phyloP scores from a whole-genome alignment of 2,329 filamentous ascomycete genomes.

The Neofusicoccum laricinum region DNA sequence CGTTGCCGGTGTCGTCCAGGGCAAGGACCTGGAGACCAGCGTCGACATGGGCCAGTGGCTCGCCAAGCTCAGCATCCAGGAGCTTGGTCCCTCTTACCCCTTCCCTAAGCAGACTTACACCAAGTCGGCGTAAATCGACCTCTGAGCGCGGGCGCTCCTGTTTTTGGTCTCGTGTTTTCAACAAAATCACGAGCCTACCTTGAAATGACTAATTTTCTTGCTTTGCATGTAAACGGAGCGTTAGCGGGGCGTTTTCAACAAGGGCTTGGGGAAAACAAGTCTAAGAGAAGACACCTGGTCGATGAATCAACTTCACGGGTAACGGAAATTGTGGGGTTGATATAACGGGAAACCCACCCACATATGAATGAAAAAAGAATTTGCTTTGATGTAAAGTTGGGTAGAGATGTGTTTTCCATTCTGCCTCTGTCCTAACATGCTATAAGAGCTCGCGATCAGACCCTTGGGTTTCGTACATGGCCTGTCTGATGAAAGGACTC shows the following conservation, averaged over 20 bases:
- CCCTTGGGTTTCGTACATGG: slow-evolving; percentile 1
- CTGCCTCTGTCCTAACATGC: neutral
- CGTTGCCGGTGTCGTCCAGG: slow-evolving; percentile 82
- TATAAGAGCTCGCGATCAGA: neutral
- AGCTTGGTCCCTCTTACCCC: slow-evolving; percentile 68
- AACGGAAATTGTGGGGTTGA: neutral
- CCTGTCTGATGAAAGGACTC: slow-evolving; percentile 38
- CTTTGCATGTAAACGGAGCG: slow-evolving; percentile 3
- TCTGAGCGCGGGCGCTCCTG: slow-evolving; percentile 35
- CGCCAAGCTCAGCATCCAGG: slow-evolving; percentile 87
- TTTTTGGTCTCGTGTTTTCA: slow-evolving; percentile 31
- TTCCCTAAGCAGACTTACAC: slow-evolving; percentile 41
- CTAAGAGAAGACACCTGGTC: neutral
- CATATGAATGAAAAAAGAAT: no score
- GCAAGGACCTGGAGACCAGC: slow-evolving; percentile 71
- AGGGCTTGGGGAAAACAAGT: neutral
- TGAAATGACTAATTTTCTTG: neutral
- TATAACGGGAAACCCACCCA: neutral
- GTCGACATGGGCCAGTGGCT: slow-evolving; percentile 97
- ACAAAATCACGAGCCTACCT: neutral
- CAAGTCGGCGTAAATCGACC: slow-evolving; percentile 17
- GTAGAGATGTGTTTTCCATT: neutral
- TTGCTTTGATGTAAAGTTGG: neutral
- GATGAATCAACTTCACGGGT: slow-evolving; percentile 14
- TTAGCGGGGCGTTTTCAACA: neutral